Percentiles rank a stretch among this genome's conserved stretches.
Conservation (phyloP, 106 monocot genomes). For the Hemerocallis citrina region DNA sequence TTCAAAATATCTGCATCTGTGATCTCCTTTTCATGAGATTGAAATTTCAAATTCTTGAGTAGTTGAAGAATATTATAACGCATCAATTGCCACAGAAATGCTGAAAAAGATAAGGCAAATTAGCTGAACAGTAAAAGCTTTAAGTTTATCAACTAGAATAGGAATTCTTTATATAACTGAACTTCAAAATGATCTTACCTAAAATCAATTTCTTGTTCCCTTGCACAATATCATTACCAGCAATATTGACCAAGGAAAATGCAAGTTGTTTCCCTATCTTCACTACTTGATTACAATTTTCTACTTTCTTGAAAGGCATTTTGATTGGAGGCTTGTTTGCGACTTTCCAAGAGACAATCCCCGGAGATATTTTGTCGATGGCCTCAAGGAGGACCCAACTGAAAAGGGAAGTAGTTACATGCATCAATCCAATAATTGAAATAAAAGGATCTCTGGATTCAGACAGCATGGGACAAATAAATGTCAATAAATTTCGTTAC, state of each 20-base stretch:
- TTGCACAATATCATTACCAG: constrained; percentile 93
- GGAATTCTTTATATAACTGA: neutral
- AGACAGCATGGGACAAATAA: neutral
- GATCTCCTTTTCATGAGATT: constrained; percentile 50
- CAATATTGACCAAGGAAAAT: constrained; percentile 89
- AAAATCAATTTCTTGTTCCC: constrained; percentile 88
- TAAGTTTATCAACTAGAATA: neutral
- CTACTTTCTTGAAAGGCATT: constrained; percentile 89
- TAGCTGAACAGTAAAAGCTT: neutral
- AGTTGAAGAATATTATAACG: constrained; percentile 64
- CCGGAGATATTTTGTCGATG: constrained; percentile 69
- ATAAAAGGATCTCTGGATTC: neutral
- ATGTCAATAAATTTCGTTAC: constrained; percentile 19
- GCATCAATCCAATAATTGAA: neutral
- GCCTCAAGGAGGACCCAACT: constrained; percentile 88
- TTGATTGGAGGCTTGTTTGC: constrained; percentile 87
- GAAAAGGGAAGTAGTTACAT: constrained; percentile 1
- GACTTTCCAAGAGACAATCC: constrained; percentile 71
- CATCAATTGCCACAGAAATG: constrained; percentile 68
- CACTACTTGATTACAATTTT: constrained; percentile 90
- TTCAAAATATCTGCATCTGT: constrained; percentile 52
- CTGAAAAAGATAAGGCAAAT: constrained; percentile 19
- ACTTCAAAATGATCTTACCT: constrained; percentile 27
- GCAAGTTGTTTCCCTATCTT: constrained; percentile 78
- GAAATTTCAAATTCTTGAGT: constrained; percentile 43